Evolutionary conservation across 179 eudicot genomes (phyloP).

Genomic region (Beta macrorhiza): DNA sequence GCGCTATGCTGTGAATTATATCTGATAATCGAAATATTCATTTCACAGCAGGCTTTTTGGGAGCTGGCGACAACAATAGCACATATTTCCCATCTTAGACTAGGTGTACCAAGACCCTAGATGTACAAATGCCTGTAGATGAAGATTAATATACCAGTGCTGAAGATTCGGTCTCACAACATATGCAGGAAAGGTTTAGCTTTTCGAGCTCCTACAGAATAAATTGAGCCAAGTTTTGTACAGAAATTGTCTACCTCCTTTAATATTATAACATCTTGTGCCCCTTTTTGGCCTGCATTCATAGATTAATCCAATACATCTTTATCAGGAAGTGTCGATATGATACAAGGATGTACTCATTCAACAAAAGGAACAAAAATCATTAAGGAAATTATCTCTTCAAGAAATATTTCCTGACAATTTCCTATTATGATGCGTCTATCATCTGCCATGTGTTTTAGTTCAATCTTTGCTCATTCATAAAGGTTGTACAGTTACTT

Average conservation of each 20-base stretch:
- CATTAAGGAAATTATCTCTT: background rate
- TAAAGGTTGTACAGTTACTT: background rate
- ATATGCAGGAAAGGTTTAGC: constrained; percentile 16
- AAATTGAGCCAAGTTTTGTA: constrained; percentile 28
- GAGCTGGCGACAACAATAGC: constrained; percentile 26
- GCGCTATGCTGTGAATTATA: background rate
- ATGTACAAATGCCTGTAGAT: constrained; percentile 37
- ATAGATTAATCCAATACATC: background rate
- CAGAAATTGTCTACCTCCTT: constrained; percentile 23
- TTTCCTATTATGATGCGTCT: background rate
- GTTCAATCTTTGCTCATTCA: background rate
- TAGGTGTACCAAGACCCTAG: constrained; percentile 26
- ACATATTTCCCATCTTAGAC: background rate
- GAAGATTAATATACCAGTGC: constrained; percentile 28
- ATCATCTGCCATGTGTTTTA: no score
- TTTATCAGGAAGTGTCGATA: constrained; percentile 9
- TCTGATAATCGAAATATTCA: background rate
- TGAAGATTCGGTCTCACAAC: constrained; percentile 27
- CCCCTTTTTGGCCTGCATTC: constrained; percentile 13
- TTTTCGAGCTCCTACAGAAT: constrained; percentile 5
- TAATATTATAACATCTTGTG: background rate
- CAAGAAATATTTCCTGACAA: background rate
- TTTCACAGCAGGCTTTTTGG: constrained; percentile 26
- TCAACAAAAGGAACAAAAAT: constrained; percentile 16
- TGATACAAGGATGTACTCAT: constrained; percentile 17